Evolutionary conservation across 2,329 filamentous ascomycete species (phyloP), one percentile per base, ranked within the genome.

Genomic region (Xylariaceae sp.): DNA sequence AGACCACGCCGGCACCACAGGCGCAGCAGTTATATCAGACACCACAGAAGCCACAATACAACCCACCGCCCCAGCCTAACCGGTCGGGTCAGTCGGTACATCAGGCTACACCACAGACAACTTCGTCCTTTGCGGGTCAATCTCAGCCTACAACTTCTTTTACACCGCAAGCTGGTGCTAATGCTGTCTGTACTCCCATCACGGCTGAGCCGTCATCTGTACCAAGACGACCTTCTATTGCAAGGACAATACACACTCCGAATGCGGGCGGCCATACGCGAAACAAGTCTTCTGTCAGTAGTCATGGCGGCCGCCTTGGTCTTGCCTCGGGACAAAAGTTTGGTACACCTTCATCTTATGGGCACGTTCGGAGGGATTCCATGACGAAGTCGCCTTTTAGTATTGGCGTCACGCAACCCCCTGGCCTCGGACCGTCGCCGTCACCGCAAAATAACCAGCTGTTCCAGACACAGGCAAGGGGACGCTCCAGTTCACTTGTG

Each of bases 401-500:
- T 47, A 64, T 67, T 51, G 68, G 68, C 16, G 66, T 70, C 45
- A 63, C 61, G 53, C 65, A 68, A 57, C 65, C 66, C 15, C 65
- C 63, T 13, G 68, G 67, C 8, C 62, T 70, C 15, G 68, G 67
- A 15, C 60, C 66, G 8, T 64, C 66, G 7, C 67, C 67, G 16
- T 70, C 68, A 18, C 66, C 66, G 15, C 66, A 68, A 51, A 70
- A 70, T 53, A 66, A 67, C 16, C 64, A 66, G 49, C 56, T 66
- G 16, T 70, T 70, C 58, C 66, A 70, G 48, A 65, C 66, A 39
- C 68, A 70, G 54, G 68, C 67, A 2, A 62, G 67, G 50, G 66
- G 64, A 49, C 59, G 68, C 44, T 70, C 68, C 32, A 63, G 61
- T 47, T 70, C 68, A 12, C 51, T 65, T 18, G 66, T 64, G 51